Base-by-base conservation (phyloP, 352 stramenopile species). In the Nothophytophthora sp. region DNA sequence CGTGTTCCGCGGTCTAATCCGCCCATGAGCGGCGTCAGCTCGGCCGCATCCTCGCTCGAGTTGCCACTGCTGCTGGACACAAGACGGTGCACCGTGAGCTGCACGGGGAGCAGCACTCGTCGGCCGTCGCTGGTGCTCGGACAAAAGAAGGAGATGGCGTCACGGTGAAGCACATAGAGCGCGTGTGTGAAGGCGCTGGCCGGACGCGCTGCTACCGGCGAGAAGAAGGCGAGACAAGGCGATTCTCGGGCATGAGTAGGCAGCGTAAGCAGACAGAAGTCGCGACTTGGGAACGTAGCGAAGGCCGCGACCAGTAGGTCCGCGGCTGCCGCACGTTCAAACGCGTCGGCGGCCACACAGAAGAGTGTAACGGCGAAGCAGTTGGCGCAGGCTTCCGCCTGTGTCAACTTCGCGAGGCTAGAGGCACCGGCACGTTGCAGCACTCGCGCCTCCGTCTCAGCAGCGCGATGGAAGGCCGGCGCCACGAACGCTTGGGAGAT, bases 291-390 rank as follows among this genome's bases (percentile, higher is more conserved):
- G 40, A 86, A 88, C 12, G 61, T 62, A 15, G 74, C 68, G 49
- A 88, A 86, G 2, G 74, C 77, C 40, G 71, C 60, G 19, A 66
- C 60, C 5, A 88, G 54, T 37, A 88, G 47, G 42, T 82, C 74
- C 4, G 42, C 44, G 2, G 74, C 66, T 8, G 70, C 58, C n/a
- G 61, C 60, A 8, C 77, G 65, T 35, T 78, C 67, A 19, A 71
- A 65, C 0, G 55, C 59, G 37, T 84, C 67, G 27, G 60, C 54
- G 19, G 48, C 43, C n/a, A 88, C 77, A 38, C 77, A 88, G 49
- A 86, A 83, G 12, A 88, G 55, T 5, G 77, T 86, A 25, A 88
- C 64, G 13, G 70, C 67, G 39, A 88, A 88, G 60, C 72, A 85
- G 30, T 86, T 88, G 3, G 50, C 51, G 11, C 63, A 53, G 0